A percentile compares a stretch with the other conserved stretches of the same genome.
Conservation (phyloP, 768 basidiomycete genomes). For the Erythrobasidium yunnanense region DNA sequence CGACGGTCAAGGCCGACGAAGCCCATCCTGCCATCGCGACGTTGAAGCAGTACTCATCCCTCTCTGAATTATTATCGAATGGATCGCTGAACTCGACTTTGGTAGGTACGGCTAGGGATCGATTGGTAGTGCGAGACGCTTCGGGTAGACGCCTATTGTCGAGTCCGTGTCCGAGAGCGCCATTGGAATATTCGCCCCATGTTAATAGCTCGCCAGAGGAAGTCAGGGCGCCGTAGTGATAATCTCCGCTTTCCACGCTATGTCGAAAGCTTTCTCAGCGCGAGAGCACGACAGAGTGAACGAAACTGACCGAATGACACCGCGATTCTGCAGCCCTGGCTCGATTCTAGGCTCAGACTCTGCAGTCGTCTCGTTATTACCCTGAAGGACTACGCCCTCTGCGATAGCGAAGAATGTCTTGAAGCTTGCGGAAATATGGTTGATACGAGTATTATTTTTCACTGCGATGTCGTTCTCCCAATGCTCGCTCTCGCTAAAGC, state of each 20-base stretch:
- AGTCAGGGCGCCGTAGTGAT: constrained; percentile 79
- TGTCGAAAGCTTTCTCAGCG: neutral
- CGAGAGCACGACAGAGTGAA: neutral
- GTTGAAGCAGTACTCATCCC: constrained; percentile 24
- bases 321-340: constrained; percentile 61
- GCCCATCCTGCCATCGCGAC: constrained; percentile 18
- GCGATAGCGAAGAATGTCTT: constrained; percentile 55
- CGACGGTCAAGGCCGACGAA: neutral
- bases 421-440: constrained; percentile 74
- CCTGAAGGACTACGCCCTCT: constrained; percentile 63
- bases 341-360: constrained; percentile 53
- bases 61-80: neutral
- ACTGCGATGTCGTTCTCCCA: constrained; percentile 12
- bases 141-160: constrained; percentile 12
- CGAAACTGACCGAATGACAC: constrained; percentile 51
- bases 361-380: constrained; percentile 41
- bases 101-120: neutral
- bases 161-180: constrained; percentile 27
- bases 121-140: neutral
- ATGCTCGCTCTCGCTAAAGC: constrained; percentile 25
- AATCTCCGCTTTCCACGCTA: constrained; percentile 81
- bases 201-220: constrained; percentile 62
- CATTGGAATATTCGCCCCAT: constrained; percentile 51
- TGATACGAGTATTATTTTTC: constrained; percentile 30
- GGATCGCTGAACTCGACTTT: constrained; percentile 11